A percentile compares a stretch with the other conserved stretches of the same genome.
Evolutionary conservation across 2,329 filamentous ascomycete species (phyloP).

Genomic region (Fusarium neocosmosporiellum): DNA sequence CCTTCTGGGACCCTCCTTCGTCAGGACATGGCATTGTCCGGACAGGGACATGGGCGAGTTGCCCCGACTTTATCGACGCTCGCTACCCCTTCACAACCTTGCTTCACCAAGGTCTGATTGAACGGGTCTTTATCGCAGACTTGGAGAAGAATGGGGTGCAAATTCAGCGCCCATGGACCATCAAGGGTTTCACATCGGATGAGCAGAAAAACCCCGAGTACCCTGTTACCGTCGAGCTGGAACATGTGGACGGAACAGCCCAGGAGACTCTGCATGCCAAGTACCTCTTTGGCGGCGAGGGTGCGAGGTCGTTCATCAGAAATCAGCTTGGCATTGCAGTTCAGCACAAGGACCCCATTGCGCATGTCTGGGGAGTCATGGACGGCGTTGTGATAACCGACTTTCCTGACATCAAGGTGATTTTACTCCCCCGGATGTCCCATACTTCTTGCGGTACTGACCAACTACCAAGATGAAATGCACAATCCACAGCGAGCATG

Average conservation of each 20-base stretch:
- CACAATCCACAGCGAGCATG: conserved; percentile 78
- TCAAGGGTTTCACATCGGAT: conserved; percentile 70
- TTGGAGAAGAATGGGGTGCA: conserved; percentile 69
- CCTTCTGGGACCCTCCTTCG: conserved; percentile 75
- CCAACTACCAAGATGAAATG: conserved; percentile 71
- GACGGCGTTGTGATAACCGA: conserved; percentile 78
- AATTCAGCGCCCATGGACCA: conserved; percentile 74
- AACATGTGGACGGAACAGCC: conserved; percentile 78
- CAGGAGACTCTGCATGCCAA: conserved; percentile 76
- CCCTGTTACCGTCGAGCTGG: conserved; percentile 82
- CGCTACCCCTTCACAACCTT: conserved; percentile 78
- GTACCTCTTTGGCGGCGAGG: conserved; percentile 79
- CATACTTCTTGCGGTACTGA: conserved; percentile 53
- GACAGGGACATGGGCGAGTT: conserved; percentile 85
- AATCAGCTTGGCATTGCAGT: conserved; percentile 76
- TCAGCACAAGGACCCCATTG: conserved; percentile 75
- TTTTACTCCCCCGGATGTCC: conserved; percentile 15
- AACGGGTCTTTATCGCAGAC: conserved; percentile 76
- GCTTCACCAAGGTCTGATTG: conserved; percentile 77
- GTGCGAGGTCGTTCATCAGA: conserved; percentile 74
- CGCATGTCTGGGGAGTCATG: conserved; percentile 81
- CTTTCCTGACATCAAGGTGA: conserved; percentile 80
- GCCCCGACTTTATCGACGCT: conserved; percentile 83
- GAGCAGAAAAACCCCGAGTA: conserved; percentile 70
- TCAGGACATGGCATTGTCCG: conserved; percentile 69